phyloP scores from a whole-genome alignment of 2,329 filamentous ascomycete genomes.

The Aspergillus vadensis region DNA sequence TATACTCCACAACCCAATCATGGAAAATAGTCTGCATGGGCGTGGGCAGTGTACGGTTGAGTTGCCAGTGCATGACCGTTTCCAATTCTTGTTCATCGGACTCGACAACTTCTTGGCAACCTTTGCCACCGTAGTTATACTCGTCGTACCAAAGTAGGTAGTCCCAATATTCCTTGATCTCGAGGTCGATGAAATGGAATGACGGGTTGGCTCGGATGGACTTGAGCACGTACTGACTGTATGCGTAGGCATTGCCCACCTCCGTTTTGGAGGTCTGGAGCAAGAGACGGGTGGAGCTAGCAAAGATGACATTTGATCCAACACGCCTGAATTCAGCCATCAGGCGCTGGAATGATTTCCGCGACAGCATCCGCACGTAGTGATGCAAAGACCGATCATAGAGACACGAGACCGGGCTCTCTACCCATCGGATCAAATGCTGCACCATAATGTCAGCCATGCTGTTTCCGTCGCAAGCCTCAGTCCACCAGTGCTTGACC shows the following conservation, averaged over 20 bases:
- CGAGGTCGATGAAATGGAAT: constrained; percentile 95
- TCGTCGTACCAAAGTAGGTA: constrained; percentile 99
- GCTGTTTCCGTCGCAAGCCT: constrained; percentile 83
- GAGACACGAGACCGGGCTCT: constrained; percentile 87
- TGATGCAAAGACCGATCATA: constrained; percentile 94
- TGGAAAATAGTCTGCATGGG: constrained; percentile 83
- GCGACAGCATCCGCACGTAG: constrained; percentile 98
- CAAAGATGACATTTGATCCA: constrained; percentile 94
- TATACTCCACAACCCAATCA: constrained; percentile 92
- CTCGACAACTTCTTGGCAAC: constrained; percentile 76
- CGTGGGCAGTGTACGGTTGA: constrained; percentile 80
- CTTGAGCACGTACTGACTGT: constrained; percentile 96
- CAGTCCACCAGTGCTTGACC: constrained; percentile 98
- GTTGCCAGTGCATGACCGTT: constrained; percentile 98
- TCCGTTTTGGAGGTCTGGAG: constrained; percentile 96
- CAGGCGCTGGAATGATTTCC: constrained; percentile 93
- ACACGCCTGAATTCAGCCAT: constrained; percentile 96
- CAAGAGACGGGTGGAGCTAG: constrained; percentile 82
- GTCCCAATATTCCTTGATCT: constrained; percentile 99
- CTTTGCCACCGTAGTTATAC: constrained; percentile 97
- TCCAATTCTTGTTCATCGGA: constrained; percentile 78
- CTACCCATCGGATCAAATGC: constrained; percentile 95
- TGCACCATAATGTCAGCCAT: constrained; percentile 99
- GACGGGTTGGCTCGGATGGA: constrained; percentile 93
- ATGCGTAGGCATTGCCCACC: constrained; percentile 94